These are phyloP conservation scores for Metschnikowia kunwiensis DNA, from an alignment of 805 yeast species.

Conservation along the genomic window DNA sequence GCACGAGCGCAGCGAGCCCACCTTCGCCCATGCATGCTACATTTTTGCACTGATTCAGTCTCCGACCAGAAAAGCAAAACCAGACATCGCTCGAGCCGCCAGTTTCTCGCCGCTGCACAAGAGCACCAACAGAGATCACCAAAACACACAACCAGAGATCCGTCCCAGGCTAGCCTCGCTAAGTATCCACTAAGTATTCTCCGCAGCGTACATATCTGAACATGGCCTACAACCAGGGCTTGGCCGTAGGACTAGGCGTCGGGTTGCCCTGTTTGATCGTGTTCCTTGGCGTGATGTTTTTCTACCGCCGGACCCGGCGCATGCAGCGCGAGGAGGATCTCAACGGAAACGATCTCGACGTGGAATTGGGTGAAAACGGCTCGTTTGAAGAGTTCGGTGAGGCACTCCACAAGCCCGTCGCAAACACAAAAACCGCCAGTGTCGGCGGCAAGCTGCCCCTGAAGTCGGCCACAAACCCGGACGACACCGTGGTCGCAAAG, in stretches of 20 bases:
- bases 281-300: constrained; percentile 20
- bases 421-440: neutral
- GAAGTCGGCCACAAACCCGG: constrained; percentile 3
- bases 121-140: no score
- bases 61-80: no score
- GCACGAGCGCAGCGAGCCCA: no score
- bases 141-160: no score
- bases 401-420: constrained; percentile 30
- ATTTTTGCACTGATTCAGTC: no score
- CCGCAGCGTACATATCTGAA: no score
- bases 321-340: constrained; percentile 33
- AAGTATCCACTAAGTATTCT: no score
- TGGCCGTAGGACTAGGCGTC: constrained; percentile 42
- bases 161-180: no score
- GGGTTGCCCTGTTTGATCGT: constrained; percentile 39
- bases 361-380: constrained; percentile 36
- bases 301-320: constrained; percentile 32
- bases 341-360: constrained; percentile 27
- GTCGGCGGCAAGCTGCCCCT: neutral
- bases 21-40: no score
- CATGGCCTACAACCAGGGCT: constrained; percentile 18
- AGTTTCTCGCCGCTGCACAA: no score
- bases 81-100: no score
- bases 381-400: constrained; percentile 36
- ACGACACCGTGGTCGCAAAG: constrained; percentile 6